phyloP scores from a whole-genome alignment of 139 green algal species.

The Coccomyxa sp. region DNA sequence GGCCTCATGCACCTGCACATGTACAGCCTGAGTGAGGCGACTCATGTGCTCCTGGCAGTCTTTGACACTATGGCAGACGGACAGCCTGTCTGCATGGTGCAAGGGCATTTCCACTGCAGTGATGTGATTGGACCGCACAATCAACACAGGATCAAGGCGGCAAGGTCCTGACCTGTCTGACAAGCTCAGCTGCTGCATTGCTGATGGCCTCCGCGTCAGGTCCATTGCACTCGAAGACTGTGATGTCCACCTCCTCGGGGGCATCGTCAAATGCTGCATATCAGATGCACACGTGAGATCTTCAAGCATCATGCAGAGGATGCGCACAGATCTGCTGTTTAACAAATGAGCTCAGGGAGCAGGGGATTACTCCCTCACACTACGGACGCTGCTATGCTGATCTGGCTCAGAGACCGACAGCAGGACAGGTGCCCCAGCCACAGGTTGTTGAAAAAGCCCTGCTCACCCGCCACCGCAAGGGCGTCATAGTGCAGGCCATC shows the following conservation, averaged over 20 bases:
- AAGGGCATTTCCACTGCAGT: background rate
- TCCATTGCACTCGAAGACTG: conserved; percentile 37
- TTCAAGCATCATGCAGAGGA: no score
- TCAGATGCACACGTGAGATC: no score
- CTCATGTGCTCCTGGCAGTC: background rate
- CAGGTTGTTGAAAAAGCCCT: no score
- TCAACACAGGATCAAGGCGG: background rate
- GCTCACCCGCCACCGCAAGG: conserved; percentile 40
- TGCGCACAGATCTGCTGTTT: no score
- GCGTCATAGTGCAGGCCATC: conserved; percentile 81
- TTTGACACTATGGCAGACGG: background rate
- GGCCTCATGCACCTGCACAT: conserved; percentile 31
- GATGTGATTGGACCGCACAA: no score
- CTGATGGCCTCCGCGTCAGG: conserved; percentile 20
- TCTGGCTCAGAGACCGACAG: no score
- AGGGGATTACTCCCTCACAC: no score
- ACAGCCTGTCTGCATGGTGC: background rate
- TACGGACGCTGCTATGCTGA: no score
- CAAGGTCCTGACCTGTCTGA: conserved; percentile 16
- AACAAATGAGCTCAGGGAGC: no score
- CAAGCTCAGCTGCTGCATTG: conserved; percentile 43
- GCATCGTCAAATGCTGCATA: conserved; percentile 45
- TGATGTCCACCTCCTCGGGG: conserved; percentile 81
- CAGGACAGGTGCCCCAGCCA: no score
- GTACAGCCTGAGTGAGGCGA: no score